Base-by-base conservation (phyloP, 371 early-diverging fungal species). In the Mortierella sp. region DNA sequence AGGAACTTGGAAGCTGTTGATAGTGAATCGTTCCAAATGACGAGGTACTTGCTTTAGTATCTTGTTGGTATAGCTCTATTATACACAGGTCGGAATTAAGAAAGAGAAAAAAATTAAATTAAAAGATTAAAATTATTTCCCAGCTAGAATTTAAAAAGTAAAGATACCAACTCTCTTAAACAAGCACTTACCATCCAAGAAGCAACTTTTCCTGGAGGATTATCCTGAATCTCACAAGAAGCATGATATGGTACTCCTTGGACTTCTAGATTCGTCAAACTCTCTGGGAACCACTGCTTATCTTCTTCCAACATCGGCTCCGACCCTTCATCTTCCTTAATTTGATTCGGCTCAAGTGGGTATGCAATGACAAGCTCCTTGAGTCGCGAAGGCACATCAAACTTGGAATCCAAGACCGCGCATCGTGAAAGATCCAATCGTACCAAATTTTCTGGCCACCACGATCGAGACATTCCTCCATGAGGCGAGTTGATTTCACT, bases 191-290 rank as follows among this genome's bases (percentile, higher is more conserved):
- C 72, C 66, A 72, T 72, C 72, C 72, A 72, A 13, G 34, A n/a
- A 3, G 45, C 35, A n/a, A 61, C 55, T 37, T 66, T 72, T 43
- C 19, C 28, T 0, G 37, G 23, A 9, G 72, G 37, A 32, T 55
- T 61, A 15, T 72, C 67, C 17, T 72, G 66, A 43, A 72, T 34
- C 28, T 66, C 72, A 23, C 72, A 72, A 12, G 47, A 47, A 22
- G 45, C 72, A 45, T 72, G 72, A 22, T 72, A 72, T 2, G 72
- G 72, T 15, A 61, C 67, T 45, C 61, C 72, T n/a, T 34, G 72
- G n/a, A 72, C 56, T 12, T 72, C 72, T n/a, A 72, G 26, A 12
- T 15, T 60, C 22, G 19, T 42, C 45, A 72, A 40, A 19, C 66
- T 61, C 26, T 54, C n/a, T n/a, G 74, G 74, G 37, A 68, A 62